Conservation (phyloP, 495 filamentous ascomycete species). For the Penicillium lividum region DNA sequence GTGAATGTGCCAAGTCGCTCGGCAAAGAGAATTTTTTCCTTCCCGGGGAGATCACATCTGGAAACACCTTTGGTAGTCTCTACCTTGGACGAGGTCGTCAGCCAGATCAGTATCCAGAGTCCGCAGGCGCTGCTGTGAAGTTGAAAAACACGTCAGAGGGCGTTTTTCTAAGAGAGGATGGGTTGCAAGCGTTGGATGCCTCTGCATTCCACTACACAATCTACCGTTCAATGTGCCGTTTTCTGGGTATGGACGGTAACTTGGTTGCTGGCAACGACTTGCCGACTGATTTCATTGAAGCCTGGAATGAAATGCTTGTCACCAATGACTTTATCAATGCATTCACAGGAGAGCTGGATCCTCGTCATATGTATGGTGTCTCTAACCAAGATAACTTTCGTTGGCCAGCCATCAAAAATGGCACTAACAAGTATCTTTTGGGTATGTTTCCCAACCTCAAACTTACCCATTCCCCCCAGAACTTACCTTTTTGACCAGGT, state of each 20-base stretch:
- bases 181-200: constrained; percentile 60
- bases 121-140: constrained; percentile 46
- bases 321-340: constrained; percentile 68
- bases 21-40: constrained; percentile 67
- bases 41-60: constrained; percentile 64
- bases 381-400: constrained; percentile 77
- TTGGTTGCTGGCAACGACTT: constrained; percentile 61
- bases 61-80: constrained; percentile 63
- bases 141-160: constrained; percentile 46
- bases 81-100: constrained; percentile 69
- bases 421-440: constrained; percentile 61
- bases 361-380: constrained; percentile 68
- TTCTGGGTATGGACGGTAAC: constrained; percentile 65
- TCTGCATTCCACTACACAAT: constrained; percentile 71
- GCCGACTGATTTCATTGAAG: constrained; percentile 60
- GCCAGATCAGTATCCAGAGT: constrained; percentile 49
- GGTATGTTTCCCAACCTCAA: constrained; percentile 17
- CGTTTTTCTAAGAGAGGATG: constrained; percentile 58
- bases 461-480: too few relatives aligned
- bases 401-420: constrained; percentile 65
- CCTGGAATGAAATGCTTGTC: constrained; percentile 61
- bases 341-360: constrained; percentile 67
- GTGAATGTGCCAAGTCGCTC: constrained; percentile 56
- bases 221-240: constrained; percentile 66
- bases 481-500: not conserved